phyloP scores from a whole-genome alignment of 2,329 filamentous ascomycete genomes.

The Dothidotthia symphoricarpi region DNA sequence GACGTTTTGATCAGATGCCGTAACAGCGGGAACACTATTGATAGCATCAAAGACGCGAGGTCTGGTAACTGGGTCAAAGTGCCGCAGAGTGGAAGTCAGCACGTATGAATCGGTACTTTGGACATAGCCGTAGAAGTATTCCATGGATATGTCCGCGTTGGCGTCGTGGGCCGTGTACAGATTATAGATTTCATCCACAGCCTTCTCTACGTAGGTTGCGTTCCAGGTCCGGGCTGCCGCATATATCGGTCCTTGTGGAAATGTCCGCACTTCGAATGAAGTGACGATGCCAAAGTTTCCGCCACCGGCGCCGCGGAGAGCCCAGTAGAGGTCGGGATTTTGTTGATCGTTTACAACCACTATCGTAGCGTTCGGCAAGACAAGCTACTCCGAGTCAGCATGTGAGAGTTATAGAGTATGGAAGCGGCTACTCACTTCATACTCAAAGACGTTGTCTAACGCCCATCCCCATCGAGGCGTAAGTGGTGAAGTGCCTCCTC shows the following conservation, averaged over 20 bases:
- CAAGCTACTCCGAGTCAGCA: conserved; percentile 7
- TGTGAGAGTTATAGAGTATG: background rate
- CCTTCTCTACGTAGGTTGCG: no score
- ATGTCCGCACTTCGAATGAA: background rate
- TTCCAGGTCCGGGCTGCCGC: background rate
- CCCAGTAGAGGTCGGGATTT: conserved; percentile 38
- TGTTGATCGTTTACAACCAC: conserved; percentile 22
- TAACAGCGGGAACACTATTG: no score
- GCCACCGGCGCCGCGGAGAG: conserved; percentile 29
- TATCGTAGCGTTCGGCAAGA: conserved; percentile 30
- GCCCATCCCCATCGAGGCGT: background rate
- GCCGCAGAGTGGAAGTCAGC: no score
- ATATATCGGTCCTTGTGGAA: background rate
- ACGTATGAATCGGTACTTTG: no score
- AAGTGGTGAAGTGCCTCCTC: background rate
- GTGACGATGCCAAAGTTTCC: conserved; percentile 6
- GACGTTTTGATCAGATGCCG: no score
- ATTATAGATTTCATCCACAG: no score
- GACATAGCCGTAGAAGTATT: no score
- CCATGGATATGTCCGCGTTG: no score
- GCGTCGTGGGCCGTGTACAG: no score
- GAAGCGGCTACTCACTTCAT: background rate
- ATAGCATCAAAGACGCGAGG: no score
- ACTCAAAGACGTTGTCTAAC: background rate
- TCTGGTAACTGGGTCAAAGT: no score